These are phyloP conservation scores for Harrya chromipes DNA, from an alignment of 768 basidiomycete species.

Conservation along the genomic window DNA sequence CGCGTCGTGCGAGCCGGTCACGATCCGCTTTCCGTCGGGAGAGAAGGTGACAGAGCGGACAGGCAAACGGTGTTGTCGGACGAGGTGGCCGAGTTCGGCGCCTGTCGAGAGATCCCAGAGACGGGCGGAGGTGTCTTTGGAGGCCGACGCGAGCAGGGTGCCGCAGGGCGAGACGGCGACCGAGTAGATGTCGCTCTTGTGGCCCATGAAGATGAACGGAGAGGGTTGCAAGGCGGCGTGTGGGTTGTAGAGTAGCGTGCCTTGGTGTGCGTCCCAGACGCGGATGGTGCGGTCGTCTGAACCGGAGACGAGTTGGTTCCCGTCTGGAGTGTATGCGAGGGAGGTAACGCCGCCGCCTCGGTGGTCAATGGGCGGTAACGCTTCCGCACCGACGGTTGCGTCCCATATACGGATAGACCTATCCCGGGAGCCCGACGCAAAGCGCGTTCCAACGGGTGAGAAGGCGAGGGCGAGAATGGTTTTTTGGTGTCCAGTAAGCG, in stretches of 20 bases:
- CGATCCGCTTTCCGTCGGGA: slow-evolving; percentile 23
- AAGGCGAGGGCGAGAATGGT: slow-evolving; percentile 27
- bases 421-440: slow-evolving; percentile 33
- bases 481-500: slow-evolving; percentile 25
- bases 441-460: slow-evolving; percentile 24
- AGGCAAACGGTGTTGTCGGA: slow-evolving; percentile 27
- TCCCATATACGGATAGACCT: slow-evolving; percentile 30
- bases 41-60: slow-evolving; percentile 29
- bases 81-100: slow-evolving; percentile 21
- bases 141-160: slow-evolving; percentile 27
- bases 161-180: slow-evolving; percentile 32
- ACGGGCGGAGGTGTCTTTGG: slow-evolving; percentile 31
- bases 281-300: slow-evolving; percentile 30
- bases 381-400: slow-evolving; percentile 14
- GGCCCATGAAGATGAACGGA: slow-evolving; percentile 18
- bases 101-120: slow-evolving; percentile 25
- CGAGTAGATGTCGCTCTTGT: slow-evolving; percentile 24
- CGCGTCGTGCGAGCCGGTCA: slow-evolving; percentile 26
- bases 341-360: slow-evolving; percentile 20
- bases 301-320: slow-evolving; percentile 27
- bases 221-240: background rate
- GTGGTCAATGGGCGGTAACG: slow-evolving; percentile 14
- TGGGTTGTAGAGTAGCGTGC: slow-evolving; percentile 16
- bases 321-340: slow-evolving; percentile 31
- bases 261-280: slow-evolving; percentile 27